These are phyloP conservation scores for Hymenoscyphus salicellus DNA, from an alignment of 2,329 filamentous ascomycete species.

Conservation along the genomic window DNA sequence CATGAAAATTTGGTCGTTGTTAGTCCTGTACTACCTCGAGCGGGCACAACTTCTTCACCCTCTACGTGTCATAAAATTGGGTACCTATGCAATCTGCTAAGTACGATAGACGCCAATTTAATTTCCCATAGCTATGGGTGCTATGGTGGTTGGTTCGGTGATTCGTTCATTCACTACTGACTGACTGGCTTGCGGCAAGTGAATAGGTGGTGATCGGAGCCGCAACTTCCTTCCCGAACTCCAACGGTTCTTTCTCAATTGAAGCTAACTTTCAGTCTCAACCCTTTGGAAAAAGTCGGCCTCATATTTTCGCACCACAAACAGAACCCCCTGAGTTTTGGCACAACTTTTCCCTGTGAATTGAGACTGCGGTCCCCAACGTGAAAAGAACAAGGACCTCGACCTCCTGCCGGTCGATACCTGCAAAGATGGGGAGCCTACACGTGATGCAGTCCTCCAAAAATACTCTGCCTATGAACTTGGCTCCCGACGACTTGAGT, in stretches of 20 bases:
- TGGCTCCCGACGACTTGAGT: constrained; percentile 2
- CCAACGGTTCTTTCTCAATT: not conserved
- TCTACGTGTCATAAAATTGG: not conserved
- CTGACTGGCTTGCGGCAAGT: not conserved
- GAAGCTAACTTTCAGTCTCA: not conserved
- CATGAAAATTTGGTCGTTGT: not conserved
- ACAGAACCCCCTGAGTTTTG: not conserved
- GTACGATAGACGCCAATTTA: not conserved
- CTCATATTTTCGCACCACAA: not conserved
- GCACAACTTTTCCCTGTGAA: not conserved
- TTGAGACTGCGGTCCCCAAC: not conserved
- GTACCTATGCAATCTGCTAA: not conserved
- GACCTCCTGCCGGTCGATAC: not conserved
- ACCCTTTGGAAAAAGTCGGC: not conserved
- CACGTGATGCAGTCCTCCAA: not conserved
- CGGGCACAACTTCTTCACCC: not conserved
- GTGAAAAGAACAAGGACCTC: not conserved
- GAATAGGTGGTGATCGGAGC: not conserved
- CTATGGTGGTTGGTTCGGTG: not conserved
- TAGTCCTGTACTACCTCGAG: not conserved
- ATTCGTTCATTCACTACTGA: not conserved
- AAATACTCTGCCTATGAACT: constrained; percentile 3
- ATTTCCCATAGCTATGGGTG: not conserved
- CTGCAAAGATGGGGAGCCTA: not conserved
- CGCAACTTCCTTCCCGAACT: not conserved